phyloP scores from a whole-genome alignment of 169 alveolate species.

The Plasmodium cynomolgi region DNA sequence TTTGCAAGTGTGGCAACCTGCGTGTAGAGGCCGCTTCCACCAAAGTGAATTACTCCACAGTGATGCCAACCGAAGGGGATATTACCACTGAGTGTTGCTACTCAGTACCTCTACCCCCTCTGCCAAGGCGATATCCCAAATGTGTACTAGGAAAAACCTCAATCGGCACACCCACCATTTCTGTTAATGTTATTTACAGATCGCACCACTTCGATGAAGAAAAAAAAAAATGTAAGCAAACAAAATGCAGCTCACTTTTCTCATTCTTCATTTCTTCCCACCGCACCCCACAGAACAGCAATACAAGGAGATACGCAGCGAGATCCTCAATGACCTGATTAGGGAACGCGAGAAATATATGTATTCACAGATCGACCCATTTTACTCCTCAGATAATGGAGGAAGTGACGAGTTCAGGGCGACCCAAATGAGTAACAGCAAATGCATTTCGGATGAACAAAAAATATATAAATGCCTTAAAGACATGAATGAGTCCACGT shows the following conservation, averaged over 20 bases:
- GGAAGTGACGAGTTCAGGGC: not conserved
- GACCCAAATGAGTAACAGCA: slow-evolving; percentile 15
- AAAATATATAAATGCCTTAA: slow-evolving; percentile 63
- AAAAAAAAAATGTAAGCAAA: not conserved
- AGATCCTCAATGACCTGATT: slow-evolving; percentile 17
- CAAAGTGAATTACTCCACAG: not conserved
- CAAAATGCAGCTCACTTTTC: not conserved
- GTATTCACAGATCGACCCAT: slow-evolving; percentile 11
- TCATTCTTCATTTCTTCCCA: not conserved
- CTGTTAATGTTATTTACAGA: not conserved
- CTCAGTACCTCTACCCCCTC: not conserved
- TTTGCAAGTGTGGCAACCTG: not conserved
- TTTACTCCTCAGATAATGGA: not conserved
- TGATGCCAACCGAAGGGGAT: not conserved
- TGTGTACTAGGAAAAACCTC: no score
- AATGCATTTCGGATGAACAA: slow-evolving; percentile 48
- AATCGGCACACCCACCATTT: not conserved
- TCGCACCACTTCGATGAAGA: not conserved
- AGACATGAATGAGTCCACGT: slow-evolving; percentile 64
- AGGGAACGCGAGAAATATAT: slow-evolving; percentile 38
- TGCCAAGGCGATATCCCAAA: no score
- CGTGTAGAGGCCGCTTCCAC: not conserved
- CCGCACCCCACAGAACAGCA: not conserved
- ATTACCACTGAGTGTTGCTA: not conserved
- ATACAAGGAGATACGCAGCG: slow-evolving; percentile 4